These are phyloP conservation scores for Phialophora chinensis DNA, from an alignment of 2,329 filamentous ascomycete genomes.

Conservation along the genomic window DNA sequence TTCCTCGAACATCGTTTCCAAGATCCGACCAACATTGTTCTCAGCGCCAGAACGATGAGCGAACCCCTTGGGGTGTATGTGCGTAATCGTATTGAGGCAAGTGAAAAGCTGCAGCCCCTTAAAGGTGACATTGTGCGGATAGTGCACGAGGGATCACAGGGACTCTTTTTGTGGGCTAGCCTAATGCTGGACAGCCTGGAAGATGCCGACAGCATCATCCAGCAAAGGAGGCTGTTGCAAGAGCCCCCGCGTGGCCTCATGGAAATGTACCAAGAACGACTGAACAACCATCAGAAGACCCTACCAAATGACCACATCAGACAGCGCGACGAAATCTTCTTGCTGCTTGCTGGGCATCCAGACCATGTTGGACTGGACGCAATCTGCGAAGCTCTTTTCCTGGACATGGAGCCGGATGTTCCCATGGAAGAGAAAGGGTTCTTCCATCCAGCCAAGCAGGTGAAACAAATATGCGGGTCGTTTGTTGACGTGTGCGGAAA, in stretches of 20 bases:
- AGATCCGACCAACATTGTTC: neutral
- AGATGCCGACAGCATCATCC: neutral
- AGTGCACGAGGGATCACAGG: neutral
- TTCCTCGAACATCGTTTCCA: neutral
- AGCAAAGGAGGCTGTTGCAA: neutral
- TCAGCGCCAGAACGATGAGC: neutral
- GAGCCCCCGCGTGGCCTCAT: neutral
- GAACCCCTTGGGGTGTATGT: neutral
- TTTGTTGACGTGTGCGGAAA: neutral
- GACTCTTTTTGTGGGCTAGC: neutral
- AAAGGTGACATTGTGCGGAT: neutral
- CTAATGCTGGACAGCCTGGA: neutral
- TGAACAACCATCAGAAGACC: neutral
- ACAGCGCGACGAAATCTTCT: neutral
- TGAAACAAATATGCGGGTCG: neutral
- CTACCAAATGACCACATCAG: neutral
- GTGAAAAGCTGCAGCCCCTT: neutral
- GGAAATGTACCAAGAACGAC: neutral
- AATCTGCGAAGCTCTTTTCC: conserved; percentile 1
- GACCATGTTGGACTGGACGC: neutral
- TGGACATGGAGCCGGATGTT: neutral
- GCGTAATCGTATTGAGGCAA: neutral
- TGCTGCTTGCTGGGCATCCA: neutral
- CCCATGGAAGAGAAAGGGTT: neutral
- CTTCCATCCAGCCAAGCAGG: neutral